These are phyloP conservation scores for Emmonsia crescens DNA, from an alignment of 2,329 filamentous ascomycete genomes.

Conservation along the genomic window DNA sequence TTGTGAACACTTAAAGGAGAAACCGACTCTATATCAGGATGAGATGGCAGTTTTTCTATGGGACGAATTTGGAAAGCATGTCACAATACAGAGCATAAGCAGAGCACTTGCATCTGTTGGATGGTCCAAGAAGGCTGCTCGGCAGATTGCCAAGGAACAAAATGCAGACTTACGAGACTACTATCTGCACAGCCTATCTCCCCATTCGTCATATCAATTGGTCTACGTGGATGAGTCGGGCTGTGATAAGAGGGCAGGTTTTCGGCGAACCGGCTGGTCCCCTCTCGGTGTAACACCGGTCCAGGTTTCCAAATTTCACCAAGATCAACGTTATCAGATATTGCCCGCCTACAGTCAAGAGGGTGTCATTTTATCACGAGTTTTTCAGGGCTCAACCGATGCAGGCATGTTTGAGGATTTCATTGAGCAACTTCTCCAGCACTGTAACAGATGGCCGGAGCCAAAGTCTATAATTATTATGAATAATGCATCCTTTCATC, in stretches of 20 bases:
- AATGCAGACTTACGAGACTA: conserved; percentile 26
- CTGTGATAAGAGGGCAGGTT: conserved; percentile 4
- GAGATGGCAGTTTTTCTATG: conserved; percentile 17
- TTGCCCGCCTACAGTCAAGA: conserved; percentile 25
- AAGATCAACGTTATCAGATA: conserved; percentile 19
- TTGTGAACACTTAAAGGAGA: conserved; percentile 17
- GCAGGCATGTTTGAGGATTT: conserved; percentile 24
- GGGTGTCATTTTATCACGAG: conserved; percentile 19
- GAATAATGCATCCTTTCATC: too few species aligned
- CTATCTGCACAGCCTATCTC: conserved; percentile 25
- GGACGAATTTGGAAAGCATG: conserved; percentile 15
- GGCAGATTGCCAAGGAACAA: conserved; percentile 23
- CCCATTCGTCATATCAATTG: conserved; percentile 22
- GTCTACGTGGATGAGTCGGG: neutral
- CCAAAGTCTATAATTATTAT: conserved; percentile 26
- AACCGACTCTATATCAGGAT: conserved; percentile 12
- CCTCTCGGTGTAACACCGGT: conserved; percentile 21
- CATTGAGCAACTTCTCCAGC: conserved; percentile 21
- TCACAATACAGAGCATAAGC: conserved; percentile 15
- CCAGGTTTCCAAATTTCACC: conserved; percentile 16
- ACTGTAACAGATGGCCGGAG: conserved; percentile 20
- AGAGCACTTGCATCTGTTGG: conserved; percentile 14
- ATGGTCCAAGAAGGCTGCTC: conserved; percentile 23
- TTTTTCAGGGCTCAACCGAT: conserved; percentile 24
- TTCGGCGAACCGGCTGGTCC: conserved; percentile 26